phyloP scores from a whole-genome alignment of 306 rosid species.

The Potentilla sterilis region DNA sequence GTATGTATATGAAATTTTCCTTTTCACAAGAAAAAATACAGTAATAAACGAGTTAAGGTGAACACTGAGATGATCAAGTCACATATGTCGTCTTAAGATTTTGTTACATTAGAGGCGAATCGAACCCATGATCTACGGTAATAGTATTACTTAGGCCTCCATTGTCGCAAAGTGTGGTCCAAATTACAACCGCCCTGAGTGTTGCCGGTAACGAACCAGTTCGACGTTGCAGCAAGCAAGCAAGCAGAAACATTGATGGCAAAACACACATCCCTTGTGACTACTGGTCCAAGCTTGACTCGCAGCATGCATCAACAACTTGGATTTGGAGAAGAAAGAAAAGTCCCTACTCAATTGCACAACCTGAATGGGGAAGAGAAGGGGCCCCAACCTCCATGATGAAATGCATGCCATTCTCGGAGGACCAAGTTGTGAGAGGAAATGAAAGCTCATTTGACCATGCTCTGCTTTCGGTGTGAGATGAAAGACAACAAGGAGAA shows the following conservation, averaged over 20 bases:
- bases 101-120: no score
- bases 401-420: constrained; percentile 64
- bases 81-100: no score
- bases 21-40: no score
- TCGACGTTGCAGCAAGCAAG: constrained; percentile 2
- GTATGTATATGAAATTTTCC: no score
- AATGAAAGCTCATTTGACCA: constrained; percentile 65
- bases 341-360: constrained; percentile 5
- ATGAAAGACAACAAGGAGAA: constrained; percentile 15
- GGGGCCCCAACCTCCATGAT: constrained; percentile 56
- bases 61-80: no score
- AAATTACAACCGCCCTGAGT: background rate
- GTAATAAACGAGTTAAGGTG: no score
- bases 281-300: background rate
- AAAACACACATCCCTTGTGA: background rate
- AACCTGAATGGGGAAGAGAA: constrained; percentile 33
- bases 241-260: background rate
- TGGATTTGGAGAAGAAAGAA: background rate
- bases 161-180: background rate
- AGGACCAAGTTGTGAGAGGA: constrained; percentile 49
- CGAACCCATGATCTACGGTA: background rate
- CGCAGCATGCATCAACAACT: constrained; percentile 7
- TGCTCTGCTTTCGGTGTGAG: constrained; percentile 50
- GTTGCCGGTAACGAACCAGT: background rate
- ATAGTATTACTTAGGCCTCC: background rate